These are phyloP conservation scores for Ceratocystis ficicola DNA, from an alignment of 2,329 filamentous ascomycete species.

Conservation along the genomic window DNA sequence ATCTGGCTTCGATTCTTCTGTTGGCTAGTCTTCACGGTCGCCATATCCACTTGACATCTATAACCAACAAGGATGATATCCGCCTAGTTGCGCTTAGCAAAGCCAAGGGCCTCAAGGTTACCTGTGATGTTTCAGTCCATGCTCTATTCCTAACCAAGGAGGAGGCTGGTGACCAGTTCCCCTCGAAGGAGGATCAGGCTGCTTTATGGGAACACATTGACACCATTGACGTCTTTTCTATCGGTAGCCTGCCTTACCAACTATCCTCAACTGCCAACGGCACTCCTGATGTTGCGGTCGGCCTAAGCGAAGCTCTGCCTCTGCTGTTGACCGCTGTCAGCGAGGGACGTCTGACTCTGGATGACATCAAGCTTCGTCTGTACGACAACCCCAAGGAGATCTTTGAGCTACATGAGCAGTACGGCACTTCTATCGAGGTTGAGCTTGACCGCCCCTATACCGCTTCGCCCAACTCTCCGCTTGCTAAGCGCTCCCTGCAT, in stretches of 20 bases:
- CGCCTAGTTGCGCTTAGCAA: slow-evolving; percentile 65
- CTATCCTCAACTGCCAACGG: slow-evolving; percentile 36
- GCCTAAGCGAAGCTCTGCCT: slow-evolving; percentile 62
- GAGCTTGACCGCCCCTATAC: slow-evolving; percentile 53
- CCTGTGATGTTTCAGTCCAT: slow-evolving; percentile 73
- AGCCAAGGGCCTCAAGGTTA: slow-evolving; percentile 68
- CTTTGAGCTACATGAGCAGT: slow-evolving; percentile 70
- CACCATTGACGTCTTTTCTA: slow-evolving; percentile 66
- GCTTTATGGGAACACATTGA: slow-evolving; percentile 62
- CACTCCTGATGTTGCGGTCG: slow-evolving; percentile 46
- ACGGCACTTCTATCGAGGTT: slow-evolving; percentile 59
- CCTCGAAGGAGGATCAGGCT: slow-evolving; percentile 54
- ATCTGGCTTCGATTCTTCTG: slow-evolving; percentile 67
- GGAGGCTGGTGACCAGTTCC: slow-evolving; percentile 54
- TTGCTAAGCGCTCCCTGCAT: slow-evolving; percentile 54
- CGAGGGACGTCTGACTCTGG: slow-evolving; percentile 59
- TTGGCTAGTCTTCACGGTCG: slow-evolving; percentile 66
- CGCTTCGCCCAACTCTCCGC: slow-evolving; percentile 43
- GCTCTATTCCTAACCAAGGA: slow-evolving; percentile 61
- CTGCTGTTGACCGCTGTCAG: slow-evolving; percentile 63
- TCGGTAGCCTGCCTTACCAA: slow-evolving; percentile 68
- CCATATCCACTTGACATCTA: slow-evolving; percentile 67
- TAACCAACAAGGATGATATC: slow-evolving; percentile 72
- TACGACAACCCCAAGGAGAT: slow-evolving; percentile 71
- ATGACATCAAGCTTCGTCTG: slow-evolving; percentile 58